Conservation (phyloP, 108 stramenopile genomes). For the Cyclotella cryptica region DNA sequence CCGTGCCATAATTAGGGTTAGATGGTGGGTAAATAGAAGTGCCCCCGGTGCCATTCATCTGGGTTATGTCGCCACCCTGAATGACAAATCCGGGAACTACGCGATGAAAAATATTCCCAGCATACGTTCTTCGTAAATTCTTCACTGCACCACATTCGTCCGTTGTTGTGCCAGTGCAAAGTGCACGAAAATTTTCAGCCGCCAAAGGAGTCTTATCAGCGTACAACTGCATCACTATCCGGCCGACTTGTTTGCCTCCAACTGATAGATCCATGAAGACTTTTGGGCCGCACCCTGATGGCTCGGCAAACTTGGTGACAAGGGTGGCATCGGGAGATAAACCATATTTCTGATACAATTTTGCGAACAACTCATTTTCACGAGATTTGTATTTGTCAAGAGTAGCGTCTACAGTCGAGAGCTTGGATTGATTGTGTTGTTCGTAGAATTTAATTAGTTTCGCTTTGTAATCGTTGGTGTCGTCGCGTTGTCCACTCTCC, state of each 20-base stretch:
- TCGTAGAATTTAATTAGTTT: conserved; percentile 56
- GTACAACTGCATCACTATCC: conserved; percentile 83
- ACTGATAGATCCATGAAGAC: conserved; percentile 66
- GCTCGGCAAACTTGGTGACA: conserved; percentile 6
- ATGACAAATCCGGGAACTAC: conserved; percentile 74
- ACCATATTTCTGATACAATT: conserved; percentile 62
- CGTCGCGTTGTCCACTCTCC: not conserved
- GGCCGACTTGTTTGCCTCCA: conserved; percentile 63
- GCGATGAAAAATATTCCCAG: conserved; percentile 68
- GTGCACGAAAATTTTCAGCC: conserved; percentile 87
- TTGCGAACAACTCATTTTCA: conserved; percentile 63
- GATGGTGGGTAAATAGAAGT: conserved; percentile 69
- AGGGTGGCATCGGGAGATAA: conserved; percentile 6
- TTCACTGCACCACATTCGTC: conserved; percentile 50
- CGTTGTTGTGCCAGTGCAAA: conserved; percentile 76
- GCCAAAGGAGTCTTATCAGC: conserved; percentile 84
- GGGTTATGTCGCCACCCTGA: conserved; percentile 88
- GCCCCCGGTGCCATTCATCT: conserved; percentile 87
- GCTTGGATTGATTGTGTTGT: conserved; percentile 60
- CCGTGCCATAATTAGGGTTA: conserved; percentile 20
- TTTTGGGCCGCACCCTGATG: conserved; percentile 9
- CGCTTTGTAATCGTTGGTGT: conserved; percentile 21
- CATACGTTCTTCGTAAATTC: conserved; percentile 29
- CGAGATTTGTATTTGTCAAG: conserved; percentile 54
- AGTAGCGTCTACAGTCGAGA: conserved; percentile 53